Base-by-base conservation (phyloP, 257 asterid species). In the Paulownia fortunei region DNA sequence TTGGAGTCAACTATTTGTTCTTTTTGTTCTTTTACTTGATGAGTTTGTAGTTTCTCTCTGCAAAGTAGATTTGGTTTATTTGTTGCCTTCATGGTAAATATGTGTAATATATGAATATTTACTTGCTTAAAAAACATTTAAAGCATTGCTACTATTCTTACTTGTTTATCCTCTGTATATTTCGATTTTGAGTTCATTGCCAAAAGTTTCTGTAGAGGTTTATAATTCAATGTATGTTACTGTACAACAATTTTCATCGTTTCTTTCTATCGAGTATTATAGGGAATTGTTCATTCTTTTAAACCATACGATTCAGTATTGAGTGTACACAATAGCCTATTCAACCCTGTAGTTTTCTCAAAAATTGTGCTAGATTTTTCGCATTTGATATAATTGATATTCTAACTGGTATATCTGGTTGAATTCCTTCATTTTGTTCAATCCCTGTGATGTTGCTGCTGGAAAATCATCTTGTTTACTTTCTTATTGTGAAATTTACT, bases 401-500 rank as follows among this genome's bases (percentile, higher is more conserved):
- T 72, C 11, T 5, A 54, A 27, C 27, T 13, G 21, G 34, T 72
- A 16, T 62, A 39, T 24, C 47, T 21, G 62, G 34, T 49, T 30
- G 54, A 32, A 16, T 26, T 72, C 42, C 24, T 66, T 23, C 7
- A 19, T 61, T 39, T 72, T 64, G 15, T 56, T 39, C 49, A 58
- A 15, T 39, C 47, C 18, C n/a, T 73, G 44, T 64, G 74, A 23
- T 32, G 51, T 58, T 82, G 65, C 47, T 61, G 56, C 34, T 42
- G 54, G 61, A 47, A 51, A 18, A 70, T 34, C 36, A 54, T 59
- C 42, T 19, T 30, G 5, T 60, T 80, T 37, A 10, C 64, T 44
- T 36, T 63, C 5, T 15, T 30, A 13, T 58, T 41, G 37, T 34
- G 63, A 21, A 23, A 51, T 68, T 47, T 79, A 61, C 10, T 51